Percentiles rank a stretch among this genome's conserved stretches.
Conservation (phyloP, 2,329 filamentous ascomycete species). For the Orbilia brochopaga region DNA sequence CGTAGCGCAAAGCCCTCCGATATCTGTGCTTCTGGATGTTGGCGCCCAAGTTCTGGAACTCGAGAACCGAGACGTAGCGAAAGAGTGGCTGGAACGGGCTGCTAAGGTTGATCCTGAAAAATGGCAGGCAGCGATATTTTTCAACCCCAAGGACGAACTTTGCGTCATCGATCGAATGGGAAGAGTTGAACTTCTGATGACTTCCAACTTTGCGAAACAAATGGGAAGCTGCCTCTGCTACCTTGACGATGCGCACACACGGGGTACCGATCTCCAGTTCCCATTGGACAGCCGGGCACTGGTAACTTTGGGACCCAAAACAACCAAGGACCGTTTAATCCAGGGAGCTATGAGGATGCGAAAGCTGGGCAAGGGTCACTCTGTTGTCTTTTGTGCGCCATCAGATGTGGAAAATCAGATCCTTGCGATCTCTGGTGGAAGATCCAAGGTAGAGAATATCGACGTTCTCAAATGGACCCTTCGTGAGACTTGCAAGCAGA, state of each 20-base stretch:
- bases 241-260: slow-evolving; percentile 73
- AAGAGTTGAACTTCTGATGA: slow-evolving; percentile 62
- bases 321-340: slow-evolving; percentile 72
- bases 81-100: slow-evolving; percentile 61
- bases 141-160: slow-evolving; percentile 65
- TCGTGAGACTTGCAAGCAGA: slow-evolving; percentile 64
- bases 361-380: slow-evolving; percentile 71
- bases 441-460: slow-evolving; percentile 58
- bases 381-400: slow-evolving; percentile 62
- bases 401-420: slow-evolving; percentile 68
- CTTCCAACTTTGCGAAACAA: slow-evolving; percentile 66
- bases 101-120: slow-evolving; percentile 14
- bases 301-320: slow-evolving; percentile 69
- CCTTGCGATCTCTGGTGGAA: slow-evolving; percentile 43
- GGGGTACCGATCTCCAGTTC: slow-evolving; percentile 72
- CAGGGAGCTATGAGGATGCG: slow-evolving; percentile 77
- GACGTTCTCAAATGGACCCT: slow-evolving; percentile 70
- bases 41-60: slow-evolving; percentile 73
- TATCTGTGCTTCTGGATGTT: slow-evolving; percentile 71
- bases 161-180: slow-evolving; percentile 63
- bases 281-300: slow-evolving; percentile 67
- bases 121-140: slow-evolving; percentile 63
- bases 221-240: slow-evolving; percentile 70
- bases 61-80: slow-evolving; percentile 64
- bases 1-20: slow-evolving; percentile 56